Evolutionary conservation across 192 early-diverging fungal genomes (phyloP), one percentile per base, ranked within the genome.

Genomic region (Spizellomyces punctatus): DNA sequence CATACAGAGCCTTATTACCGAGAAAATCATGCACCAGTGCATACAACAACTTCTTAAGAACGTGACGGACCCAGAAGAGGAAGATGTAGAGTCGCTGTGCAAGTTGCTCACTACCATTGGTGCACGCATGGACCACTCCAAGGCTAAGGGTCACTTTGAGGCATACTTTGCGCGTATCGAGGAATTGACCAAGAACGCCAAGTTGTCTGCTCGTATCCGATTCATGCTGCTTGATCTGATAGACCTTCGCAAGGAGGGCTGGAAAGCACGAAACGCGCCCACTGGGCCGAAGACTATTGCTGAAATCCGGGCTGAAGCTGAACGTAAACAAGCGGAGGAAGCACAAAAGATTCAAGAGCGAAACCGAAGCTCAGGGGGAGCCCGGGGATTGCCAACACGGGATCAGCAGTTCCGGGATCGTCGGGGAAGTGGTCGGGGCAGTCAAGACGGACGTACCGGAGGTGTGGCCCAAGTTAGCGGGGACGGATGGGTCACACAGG

Each of bases 21-120:
- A 94, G 69, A 92, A 92, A 81, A 95, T 99, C 59, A 98, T 99
- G 89, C 92, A 95, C 74, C 16, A 52, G 49, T 99, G 97, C 77
- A 83, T 99, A 69, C 84, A 83, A 61, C 88, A 90, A 58, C 88
- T 99, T 65, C 80, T 96, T 71, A 73, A 76, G 56, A 88, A 87
- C 76, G 81, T 88, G 67, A 76, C 83, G 67, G 79, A 89, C 46
- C 92, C 96, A 41, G 95, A 95, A 62, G 98, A 98, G 75, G 98
- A 96, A 81, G 96, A 98, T 72, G 86, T 89, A 43, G 98, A 99
- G 83, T 92, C 89, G 66, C 82, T 98, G 48, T 92, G 91, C 81
- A 97, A 95, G 79, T 85, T 99, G 55, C 74, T 99, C 67, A 91
- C 86, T 9, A 98, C 95, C 6, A 88, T 94, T 59, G 98, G 98